Base-by-base conservation (phyloP, 2,329 filamentous ascomycete species). In the Biscogniauxia mediterranea region DNA sequence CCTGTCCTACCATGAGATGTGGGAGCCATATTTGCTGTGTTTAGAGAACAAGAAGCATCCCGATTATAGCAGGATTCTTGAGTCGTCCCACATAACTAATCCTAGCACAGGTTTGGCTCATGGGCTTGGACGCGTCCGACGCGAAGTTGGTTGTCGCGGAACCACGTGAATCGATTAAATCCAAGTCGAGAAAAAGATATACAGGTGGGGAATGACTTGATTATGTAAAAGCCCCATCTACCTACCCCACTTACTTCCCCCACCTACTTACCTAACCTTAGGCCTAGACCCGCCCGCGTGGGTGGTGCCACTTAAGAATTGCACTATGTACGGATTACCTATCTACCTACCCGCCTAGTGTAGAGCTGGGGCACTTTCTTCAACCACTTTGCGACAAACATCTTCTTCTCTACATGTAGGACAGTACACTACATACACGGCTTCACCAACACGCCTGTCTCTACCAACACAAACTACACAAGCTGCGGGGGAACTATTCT, bases 1-100 rank as follows among this genome's bases (percentile, higher is more conserved):
- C 64, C 66, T 25, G 46, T 58, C 64, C 69, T 69, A 60, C 72
- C 72, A 62, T 74, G 69, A 28, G 72, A 73, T 42, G 71, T 70
- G 9, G 72, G 72, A 56, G 71, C 68, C 73, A 74, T 74, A 25
- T 17, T 55, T 38, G 50, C 54, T 59, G 64, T 32, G 38, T 49
- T 51, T 53, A 17, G 55, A 50, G 42, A 55, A 38, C 17, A 38
- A 15, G 32, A 38, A 38, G 32, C 32, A 38, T 15, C 32, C 2
- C 5, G 23, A 38, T 38, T 15, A 15, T 38, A 38, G 32, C 13
- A 46, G 15, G 11, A 11, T 46, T n/a, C 13, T 23, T 3, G 13
- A 52, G 5, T 46, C 11, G 28, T 32, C 28, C 28, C 28, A 32
- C 11, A 32, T 32, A 32, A 32, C 11, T 9, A 32, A 32, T 32